Conservation (phyloP, 2,329 filamentous ascomycete genomes). For the Escovopsis weberi region DNA sequence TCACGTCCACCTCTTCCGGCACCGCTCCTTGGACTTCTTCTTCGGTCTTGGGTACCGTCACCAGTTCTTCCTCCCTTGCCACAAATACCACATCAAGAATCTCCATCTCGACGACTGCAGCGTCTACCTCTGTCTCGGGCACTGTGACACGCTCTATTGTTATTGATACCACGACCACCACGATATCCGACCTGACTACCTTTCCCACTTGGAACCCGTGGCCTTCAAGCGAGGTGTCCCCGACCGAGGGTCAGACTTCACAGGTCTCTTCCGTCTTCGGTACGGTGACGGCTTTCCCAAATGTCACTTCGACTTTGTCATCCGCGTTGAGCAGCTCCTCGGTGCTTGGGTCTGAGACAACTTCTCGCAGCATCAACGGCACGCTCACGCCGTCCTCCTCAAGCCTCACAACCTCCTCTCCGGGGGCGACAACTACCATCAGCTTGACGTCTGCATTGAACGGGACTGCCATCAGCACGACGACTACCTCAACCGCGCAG, state of each 20-base stretch:
- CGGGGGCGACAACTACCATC: not conserved
- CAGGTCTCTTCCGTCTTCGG: not conserved
- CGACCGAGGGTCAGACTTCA: not conserved
- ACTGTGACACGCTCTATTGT: no score
- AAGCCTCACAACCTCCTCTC: no score
- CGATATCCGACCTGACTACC: not conserved
- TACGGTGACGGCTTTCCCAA: no score
- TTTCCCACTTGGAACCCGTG: not conserved
- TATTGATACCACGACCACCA: no score
- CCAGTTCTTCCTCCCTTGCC: not conserved
- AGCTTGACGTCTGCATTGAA: not conserved
- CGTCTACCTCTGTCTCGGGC: no score
- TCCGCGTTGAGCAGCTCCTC: not conserved
- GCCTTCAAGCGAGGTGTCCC: not conserved
- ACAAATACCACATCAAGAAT: not conserved
- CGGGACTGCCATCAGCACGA: slow-evolving; percentile 2
- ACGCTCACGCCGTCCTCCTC: no score
- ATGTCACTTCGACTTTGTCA: not conserved
- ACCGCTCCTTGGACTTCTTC: not conserved
- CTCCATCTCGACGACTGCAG: not conserved
- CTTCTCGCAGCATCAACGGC: no score
- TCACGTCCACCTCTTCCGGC: not conserved
- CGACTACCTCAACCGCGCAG: not conserved
- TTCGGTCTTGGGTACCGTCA: no score
- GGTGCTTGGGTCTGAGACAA: no score